These are phyloP conservation scores for Vinca minor DNA, from an alignment of 257 asterid genomes.

Conservation along the genomic window DNA sequence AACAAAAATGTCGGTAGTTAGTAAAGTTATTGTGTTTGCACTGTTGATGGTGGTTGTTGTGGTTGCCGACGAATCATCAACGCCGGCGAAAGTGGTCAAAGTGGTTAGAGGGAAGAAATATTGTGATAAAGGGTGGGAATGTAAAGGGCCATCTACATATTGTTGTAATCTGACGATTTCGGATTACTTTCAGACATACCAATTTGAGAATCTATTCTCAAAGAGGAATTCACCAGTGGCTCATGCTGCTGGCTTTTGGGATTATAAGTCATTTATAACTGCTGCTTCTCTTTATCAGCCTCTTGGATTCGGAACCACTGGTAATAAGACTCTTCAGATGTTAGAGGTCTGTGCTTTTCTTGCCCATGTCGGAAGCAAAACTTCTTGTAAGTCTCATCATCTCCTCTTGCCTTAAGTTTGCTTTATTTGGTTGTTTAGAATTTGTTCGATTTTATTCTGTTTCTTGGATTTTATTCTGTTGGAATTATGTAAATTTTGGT, in stretches of 20 bases:
- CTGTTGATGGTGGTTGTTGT: slow-evolving; percentile 23
- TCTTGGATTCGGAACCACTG: slow-evolving; percentile 79
- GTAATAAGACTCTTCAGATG: slow-evolving; percentile 55
- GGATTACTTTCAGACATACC: slow-evolving; percentile 56
- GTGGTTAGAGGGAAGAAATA: slow-evolving; percentile 51
- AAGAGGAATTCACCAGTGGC: slow-evolving; percentile 71
- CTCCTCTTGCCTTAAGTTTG: too few species aligned
- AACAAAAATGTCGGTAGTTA: slow-evolving; percentile 12
- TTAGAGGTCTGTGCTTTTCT: slow-evolving; percentile 68
- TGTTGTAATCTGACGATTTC: slow-evolving; percentile 78
- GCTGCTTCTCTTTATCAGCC: slow-evolving; percentile 68
- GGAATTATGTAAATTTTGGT: too few species aligned
- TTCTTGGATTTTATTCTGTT: too few species aligned
- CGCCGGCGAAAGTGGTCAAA: slow-evolving; percentile 37
- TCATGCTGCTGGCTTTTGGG: slow-evolving; percentile 76
- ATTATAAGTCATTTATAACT: slow-evolving; percentile 56
- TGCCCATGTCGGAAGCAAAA: slow-evolving; percentile 79
- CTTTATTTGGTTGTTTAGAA: too few species aligned
- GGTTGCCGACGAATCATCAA: slow-evolving; percentile 28
- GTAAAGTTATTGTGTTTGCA: slow-evolving; percentile 14
- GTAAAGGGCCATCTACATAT: slow-evolving; percentile 37
- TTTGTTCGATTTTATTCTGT: too few species aligned
- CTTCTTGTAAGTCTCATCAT: slow-evolving; percentile 71
- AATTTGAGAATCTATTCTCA: slow-evolving; percentile 59
- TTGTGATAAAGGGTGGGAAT: slow-evolving; percentile 75